These are phyloP conservation scores for Microbotryomycetes sp. DNA, from an alignment of 1,284 basidiomycete species.

Conservation along the genomic window DNA sequence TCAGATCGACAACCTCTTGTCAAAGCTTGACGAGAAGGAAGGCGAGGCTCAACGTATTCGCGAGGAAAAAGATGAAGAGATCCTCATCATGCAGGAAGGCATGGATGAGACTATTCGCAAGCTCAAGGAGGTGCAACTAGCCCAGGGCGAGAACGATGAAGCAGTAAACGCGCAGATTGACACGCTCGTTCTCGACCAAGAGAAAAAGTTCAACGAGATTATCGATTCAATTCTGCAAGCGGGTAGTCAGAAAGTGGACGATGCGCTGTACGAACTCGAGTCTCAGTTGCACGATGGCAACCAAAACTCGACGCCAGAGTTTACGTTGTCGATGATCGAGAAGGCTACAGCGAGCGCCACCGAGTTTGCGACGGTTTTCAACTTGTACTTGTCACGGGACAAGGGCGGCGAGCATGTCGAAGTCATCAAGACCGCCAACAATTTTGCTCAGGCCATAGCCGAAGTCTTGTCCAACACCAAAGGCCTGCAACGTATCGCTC, in stretches of 20 bases:
- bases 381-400: slow-evolving; percentile 81
- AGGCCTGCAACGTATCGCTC: slow-evolving; percentile 86
- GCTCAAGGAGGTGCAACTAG: slow-evolving; percentile 78
- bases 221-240: slow-evolving; percentile 97
- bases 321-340: slow-evolving; percentile 96
- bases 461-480: slow-evolving; percentile 91
- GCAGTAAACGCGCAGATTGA: slow-evolving; percentile 94
- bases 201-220: slow-evolving; percentile 96
- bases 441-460: slow-evolving; percentile 83
- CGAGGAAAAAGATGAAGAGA: slow-evolving; percentile 96
- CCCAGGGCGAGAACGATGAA: slow-evolving; percentile 73
- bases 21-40: slow-evolving; percentile 65
- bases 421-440: slow-evolving; percentile 96
- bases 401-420: slow-evolving; percentile 90
- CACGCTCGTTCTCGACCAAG: slow-evolving; percentile 90
- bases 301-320: slow-evolving; percentile 92
- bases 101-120: slow-evolving; percentile 91
- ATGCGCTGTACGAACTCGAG: slow-evolving; percentile 94
- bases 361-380: slow-evolving; percentile 93
- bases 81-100: slow-evolving; percentile 89
- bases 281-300: slow-evolving; percentile 90
- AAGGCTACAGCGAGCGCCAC: slow-evolving; percentile 89
- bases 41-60: slow-evolving; percentile 69
- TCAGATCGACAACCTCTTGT: slow-evolving; percentile 83
- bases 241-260: slow-evolving; percentile 94